phyloP scores from a whole-genome alignment of 140 eudicot species.

The Stevia rebaudiana region DNA sequence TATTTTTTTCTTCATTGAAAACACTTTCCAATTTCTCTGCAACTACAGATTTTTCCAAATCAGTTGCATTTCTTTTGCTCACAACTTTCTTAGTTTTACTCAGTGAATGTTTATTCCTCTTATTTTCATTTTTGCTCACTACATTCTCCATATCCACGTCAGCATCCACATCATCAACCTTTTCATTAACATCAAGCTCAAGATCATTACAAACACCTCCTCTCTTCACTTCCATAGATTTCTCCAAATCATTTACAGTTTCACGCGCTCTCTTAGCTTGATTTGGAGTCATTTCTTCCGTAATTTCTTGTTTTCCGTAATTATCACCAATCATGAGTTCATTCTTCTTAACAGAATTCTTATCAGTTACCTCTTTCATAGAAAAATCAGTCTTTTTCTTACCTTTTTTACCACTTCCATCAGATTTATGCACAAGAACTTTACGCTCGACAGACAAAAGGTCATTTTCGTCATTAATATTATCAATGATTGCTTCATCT shows the following conservation, averaged over 20 bases:
- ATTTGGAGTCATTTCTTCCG: constrained; percentile 24
- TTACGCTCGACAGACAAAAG: constrained; percentile 16
- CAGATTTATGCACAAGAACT: constrained; percentile 20
- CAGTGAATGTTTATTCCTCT: background rate
- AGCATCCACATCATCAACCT: background rate
- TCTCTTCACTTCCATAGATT: constrained; percentile 14
- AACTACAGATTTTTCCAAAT: constrained; percentile 20
- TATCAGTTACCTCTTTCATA: constrained; percentile 12
- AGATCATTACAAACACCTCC: constrained; percentile 12
- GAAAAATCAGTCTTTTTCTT: constrained; percentile 25
- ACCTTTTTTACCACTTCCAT: constrained; percentile 26
- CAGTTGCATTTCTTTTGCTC: constrained; percentile 20
- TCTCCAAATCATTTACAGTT: constrained; percentile 27
- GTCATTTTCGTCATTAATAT: constrained; percentile 15
- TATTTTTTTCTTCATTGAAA: background rate
- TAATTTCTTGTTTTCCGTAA: constrained; percentile 15
- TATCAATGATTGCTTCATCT: constrained; percentile 19
- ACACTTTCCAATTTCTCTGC: constrained; percentile 11
- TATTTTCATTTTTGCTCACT: constrained; percentile 11
- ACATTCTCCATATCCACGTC: constrained; percentile 12
- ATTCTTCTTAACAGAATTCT: constrained; percentile 22
- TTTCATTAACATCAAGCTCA: constrained; percentile 8
- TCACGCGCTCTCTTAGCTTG: constrained; percentile 20
- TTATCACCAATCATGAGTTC: constrained; percentile 20
- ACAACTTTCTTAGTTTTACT: constrained; percentile 18